A percentile compares a stretch with the other conserved stretches of the same genome.
Evolutionary conservation across 2,329 filamentous ascomycete genomes (phyloP).

Genomic region (Cladophialophora chaetospira): DNA sequence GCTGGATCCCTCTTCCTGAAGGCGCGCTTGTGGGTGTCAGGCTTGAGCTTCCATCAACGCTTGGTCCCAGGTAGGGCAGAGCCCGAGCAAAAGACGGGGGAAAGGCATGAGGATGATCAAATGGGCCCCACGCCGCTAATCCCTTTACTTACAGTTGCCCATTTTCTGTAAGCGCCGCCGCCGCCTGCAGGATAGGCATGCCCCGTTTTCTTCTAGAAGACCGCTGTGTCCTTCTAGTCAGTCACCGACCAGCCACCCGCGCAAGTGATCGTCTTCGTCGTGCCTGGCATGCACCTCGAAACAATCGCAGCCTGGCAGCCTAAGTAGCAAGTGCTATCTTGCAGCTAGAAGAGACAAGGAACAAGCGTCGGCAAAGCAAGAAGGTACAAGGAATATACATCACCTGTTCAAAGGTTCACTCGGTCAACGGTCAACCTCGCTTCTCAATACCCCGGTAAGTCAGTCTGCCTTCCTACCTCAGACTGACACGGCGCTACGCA

Average conservation of each 20-base stretch:
- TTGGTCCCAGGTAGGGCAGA: background rate
- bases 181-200: too few relatives aligned
- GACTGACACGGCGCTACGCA: background rate
- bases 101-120: slow-evolving; percentile 3
- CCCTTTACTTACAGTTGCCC: slow-evolving; percentile 3
- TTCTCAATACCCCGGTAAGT: background rate
- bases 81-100: slow-evolving; percentile 7
- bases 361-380: background rate
- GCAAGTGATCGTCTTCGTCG: too few relatives aligned
- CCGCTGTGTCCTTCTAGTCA: slow-evolving; percentile 16
- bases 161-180: background rate
- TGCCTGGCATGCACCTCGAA: too few relatives aligned
- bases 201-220: slow-evolving; percentile 30
- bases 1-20: background rate
- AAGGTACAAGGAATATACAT: background rate
- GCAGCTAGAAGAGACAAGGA: background rate
- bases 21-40: background rate
- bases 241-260: slow-evolving; percentile 17
- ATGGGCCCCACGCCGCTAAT: slow-evolving; percentile 6
- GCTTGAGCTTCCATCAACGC: background rate
- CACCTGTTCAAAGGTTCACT: background rate
- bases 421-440: background rate
- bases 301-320: background rate
- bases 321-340: background rate
- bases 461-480: slow-evolving; percentile 1